Percentiles rank a stretch among this genome's conserved stretches.
phyloP scores from a whole-genome alignment of 2,329 filamentous ascomycete genomes.

The Penicillium sp. region DNA sequence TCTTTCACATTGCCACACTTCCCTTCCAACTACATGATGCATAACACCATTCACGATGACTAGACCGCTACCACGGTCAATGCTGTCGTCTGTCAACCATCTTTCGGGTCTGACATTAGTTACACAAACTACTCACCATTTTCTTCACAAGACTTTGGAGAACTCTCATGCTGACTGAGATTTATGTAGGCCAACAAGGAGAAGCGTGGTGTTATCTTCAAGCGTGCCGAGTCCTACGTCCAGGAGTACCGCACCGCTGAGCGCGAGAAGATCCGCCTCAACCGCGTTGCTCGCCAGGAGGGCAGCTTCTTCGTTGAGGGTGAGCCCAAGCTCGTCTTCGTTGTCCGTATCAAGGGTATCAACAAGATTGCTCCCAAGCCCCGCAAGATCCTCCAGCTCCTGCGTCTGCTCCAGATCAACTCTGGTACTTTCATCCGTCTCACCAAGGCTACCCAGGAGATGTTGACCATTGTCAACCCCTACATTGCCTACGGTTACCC shows the following conservation, averaged over 20 bases:
- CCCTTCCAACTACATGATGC: slow-evolving; percentile 65
- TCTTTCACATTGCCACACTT: background rate
- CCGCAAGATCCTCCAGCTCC: slow-evolving; percentile 99
- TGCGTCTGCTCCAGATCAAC: slow-evolving; percentile 99
- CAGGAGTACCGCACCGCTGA: slow-evolving; percentile 98
- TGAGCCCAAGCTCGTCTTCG: slow-evolving; percentile 95
- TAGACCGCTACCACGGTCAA: slow-evolving; percentile 77
- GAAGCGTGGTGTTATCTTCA: slow-evolving; percentile 99
- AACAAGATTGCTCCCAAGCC: slow-evolving; percentile 99
- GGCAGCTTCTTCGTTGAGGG: slow-evolving; percentile 93
- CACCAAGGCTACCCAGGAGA: slow-evolving; percentile 96
- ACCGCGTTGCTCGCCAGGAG: slow-evolving; percentile 84
- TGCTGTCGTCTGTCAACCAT: slow-evolving; percentile 77
- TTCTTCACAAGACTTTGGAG: slow-evolving; percentile 10
- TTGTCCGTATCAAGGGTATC: slow-evolving; percentile 99
- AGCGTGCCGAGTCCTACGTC: slow-evolving; percentile 99
- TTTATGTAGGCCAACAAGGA: slow-evolving; percentile 83
- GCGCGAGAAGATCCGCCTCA: slow-evolving; percentile 96
- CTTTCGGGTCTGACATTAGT: slow-evolving; percentile 70
- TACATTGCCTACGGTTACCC: slow-evolving; percentile 99
- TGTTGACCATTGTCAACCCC: slow-evolving; percentile 97
- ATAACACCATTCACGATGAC: slow-evolving; percentile 75
- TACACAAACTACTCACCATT: slow-evolving; percentile 19
- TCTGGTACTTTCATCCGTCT: slow-evolving; percentile 97
- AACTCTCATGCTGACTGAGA: slow-evolving; percentile 30